These are phyloP conservation scores for Pythium sukuiense DNA, from an alignment of 352 stramenopile species.

Conservation along the genomic window DNA sequence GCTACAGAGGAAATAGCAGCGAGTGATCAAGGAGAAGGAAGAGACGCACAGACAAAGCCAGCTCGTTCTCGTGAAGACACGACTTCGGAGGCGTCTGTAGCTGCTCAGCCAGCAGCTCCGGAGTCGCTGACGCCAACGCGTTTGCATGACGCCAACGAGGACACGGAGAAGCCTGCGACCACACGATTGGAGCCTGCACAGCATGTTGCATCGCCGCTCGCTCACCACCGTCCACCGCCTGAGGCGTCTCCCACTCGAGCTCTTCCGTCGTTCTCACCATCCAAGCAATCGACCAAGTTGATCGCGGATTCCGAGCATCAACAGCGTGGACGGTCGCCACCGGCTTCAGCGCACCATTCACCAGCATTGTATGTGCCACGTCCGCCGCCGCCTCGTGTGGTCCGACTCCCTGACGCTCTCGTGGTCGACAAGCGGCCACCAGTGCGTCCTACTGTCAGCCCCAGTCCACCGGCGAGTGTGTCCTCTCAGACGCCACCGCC, in stretches of 20 bases:
- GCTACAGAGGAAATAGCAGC: not conserved
- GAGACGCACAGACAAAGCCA: not conserved
- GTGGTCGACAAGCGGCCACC: not conserved
- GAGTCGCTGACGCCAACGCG: not conserved
- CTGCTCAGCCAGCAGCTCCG: not conserved
- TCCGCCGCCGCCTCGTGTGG: not conserved
- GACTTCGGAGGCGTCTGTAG: not conserved
- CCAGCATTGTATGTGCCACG: not conserved
- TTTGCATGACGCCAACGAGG: not conserved
- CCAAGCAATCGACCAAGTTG: not conserved
- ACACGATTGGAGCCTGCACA: not conserved
- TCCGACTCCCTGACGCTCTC: not conserved
- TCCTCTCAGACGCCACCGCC: not conserved
- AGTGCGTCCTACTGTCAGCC: not conserved
- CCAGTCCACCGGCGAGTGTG: not conserved
- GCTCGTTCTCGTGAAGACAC: not conserved
- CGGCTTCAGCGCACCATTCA: not conserved
- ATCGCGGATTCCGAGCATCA: not conserved
- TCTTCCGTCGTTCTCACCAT: not conserved
- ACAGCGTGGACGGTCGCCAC: not conserved
- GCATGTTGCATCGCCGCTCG: not conserved
- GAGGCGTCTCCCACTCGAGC: not conserved
- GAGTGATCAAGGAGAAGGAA: not conserved
- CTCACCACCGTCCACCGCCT: not conserved
- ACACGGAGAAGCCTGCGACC: not conserved